Evolutionary conservation across 495 filamentous ascomycete species (phyloP), one percentile per base, ranked within the genome.

Genomic region (Neurospora hispaniola): DNA sequence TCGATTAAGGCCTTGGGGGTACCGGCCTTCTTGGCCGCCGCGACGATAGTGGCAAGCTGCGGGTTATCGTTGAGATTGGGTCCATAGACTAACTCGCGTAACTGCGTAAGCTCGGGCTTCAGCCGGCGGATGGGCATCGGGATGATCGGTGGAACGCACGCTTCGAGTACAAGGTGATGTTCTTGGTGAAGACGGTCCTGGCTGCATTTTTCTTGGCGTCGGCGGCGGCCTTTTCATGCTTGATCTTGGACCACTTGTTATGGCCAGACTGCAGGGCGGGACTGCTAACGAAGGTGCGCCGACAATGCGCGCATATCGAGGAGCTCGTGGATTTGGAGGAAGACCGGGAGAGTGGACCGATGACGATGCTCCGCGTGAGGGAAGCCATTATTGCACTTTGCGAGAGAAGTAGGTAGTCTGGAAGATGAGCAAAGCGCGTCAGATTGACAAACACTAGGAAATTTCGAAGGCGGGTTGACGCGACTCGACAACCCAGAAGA

Each of bases 211-310:
- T 91, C 75, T 84, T 85, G 14, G 79, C 80, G 82, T 98, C 94
- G 74, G 89, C 89, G 75, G 89, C 91, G 46, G 88, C 92, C 81
- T 99, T 99, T 82, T 94, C 93, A 79, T 99, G 96, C 75, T 90
- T 92, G 82, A 98, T 98, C 75, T 94, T 96, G 43, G 93, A 92
- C 96, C 96, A 99, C 79, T 91, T 89, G 80, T 89, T 97, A 82
- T 97, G 93, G 42, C 94, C 94, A 62, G 92, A 92, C 41, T 81
- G 81, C 8, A 84, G 74, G 6, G 75, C 40, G 3, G 86, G 69
- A 23, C 84, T 85, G 23, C 85, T 85, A 40, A 85, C 84, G 78
- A 94, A 90, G 70, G 81, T 70, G 27, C 83, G 81, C 27, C 81
- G 54, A 74, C 84, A 88, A 80, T 78, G 77, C 16, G 82, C 77